Evolutionary conservation across 805 yeast genomes (phyloP), one percentile per base, ranked within the genome.

Genomic region (Hanseniaspora jakobsenii): DNA sequence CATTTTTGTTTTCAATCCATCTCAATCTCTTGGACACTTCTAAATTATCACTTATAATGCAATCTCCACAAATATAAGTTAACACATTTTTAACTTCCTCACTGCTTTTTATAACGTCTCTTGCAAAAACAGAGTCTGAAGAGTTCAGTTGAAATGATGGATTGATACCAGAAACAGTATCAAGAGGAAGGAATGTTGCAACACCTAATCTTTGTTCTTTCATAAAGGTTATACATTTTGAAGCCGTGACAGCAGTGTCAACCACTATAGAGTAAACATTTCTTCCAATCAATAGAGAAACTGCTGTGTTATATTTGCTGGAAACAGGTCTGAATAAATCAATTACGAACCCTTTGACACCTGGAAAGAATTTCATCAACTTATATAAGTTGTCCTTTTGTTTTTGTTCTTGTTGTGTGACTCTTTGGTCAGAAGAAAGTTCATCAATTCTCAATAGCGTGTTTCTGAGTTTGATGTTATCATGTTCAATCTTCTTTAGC

Each of bases 161-260:
- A 2, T 78, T 81, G 1, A 75, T 73, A 9, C 46, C 46, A 7
- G 67, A 72, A 26, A 91, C 77, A 1, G 86, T 70, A 54, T 86
- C 91, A 41, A 91, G 63, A 0, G 98, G 97, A 48, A 91, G 80
- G 54, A 91, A 87, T 1, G 93, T 76, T 1, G 91, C 86, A 6
- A 72, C 70, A 37, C 97, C 97, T 10, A 80, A 67, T 51, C 95
- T 71, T 56, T 89, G 89, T 51, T 82, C 87, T 53, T 85, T 83
- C 57, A 89, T 65, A 47, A 79, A 80, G 7, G 75, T 73, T 50
- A 91, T 81, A 57, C 94, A 83, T 49, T 77, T 76, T 47, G 76
- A 73, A 0, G 93, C 94, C 18, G 78, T 70, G 8, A 73, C 58
- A 5, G 76, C 64, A 22, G 71, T 71, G 52, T 85, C 94, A 5